A percentile compares a stretch with the other conserved stretches of the same genome.
These are phyloP conservation scores for Phialocephala subalpina DNA, from an alignment of 2,329 filamentous ascomycete genomes.

Conservation along the genomic window DNA sequence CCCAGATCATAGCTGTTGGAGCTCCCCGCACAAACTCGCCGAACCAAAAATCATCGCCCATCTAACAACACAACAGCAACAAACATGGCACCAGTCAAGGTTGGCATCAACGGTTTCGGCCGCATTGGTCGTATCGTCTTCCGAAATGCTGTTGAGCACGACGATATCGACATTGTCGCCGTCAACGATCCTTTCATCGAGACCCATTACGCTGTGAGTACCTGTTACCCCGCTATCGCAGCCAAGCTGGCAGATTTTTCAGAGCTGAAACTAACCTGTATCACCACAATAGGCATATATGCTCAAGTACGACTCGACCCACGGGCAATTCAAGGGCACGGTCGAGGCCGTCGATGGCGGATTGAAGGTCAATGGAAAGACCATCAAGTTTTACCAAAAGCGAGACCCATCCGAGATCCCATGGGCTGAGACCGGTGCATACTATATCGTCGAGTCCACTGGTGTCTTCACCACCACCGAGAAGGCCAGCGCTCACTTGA, in stretches of 20 bases:
- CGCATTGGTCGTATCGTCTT: constrained; percentile 99
- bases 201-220: constrained; percentile 92
- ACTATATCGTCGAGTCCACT: constrained; percentile 97
- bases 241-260: constrained; percentile 12
- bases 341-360: constrained; percentile 73
- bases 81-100: constrained; percentile 70
- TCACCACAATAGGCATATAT: constrained; percentile 80
- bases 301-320: constrained; percentile 99
- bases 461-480: constrained; percentile 99
- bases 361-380: constrained; percentile 93
- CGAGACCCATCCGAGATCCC: constrained; percentile 88
- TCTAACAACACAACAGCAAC: constrained; percentile 41
- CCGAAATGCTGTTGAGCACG: constrained; percentile 94
- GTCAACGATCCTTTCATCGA: constrained; percentile 99
- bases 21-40: constrained; percentile 18
- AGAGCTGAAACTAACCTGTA: constrained; percentile 25
- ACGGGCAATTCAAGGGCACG: constrained; percentile 95
- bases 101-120: constrained; percentile 99
- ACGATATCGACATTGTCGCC: constrained; percentile 90
- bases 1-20: constrained; percentile 11
- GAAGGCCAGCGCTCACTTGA: constrained; percentile 93
- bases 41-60: constrained; percentile 11
- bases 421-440: constrained; percentile 86
- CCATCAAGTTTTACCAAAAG: constrained; percentile 93
- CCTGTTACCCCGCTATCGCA: constrained; percentile 21